These are phyloP conservation scores for Solanum chacoense DNA, from an alignment of 305 asterid species.

Conservation along the genomic window DNA sequence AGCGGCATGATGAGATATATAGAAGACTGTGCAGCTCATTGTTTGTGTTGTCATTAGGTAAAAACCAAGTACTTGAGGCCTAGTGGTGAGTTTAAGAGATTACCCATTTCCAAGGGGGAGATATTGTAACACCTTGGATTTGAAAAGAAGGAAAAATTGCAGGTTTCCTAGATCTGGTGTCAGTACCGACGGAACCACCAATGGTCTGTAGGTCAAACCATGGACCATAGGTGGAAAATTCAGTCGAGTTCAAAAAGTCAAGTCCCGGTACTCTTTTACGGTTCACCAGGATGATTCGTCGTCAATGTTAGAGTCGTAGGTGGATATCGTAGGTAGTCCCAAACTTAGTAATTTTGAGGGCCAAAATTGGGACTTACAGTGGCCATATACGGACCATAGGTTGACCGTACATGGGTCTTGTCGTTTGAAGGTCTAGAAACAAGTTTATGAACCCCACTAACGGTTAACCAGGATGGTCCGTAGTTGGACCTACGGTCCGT, in stretches of 20 bases:
- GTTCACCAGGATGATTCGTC: neutral
- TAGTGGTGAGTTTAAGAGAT: neutral
- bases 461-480: neutral
- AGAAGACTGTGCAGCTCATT: neutral
- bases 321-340: neutral
- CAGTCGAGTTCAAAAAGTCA: too few species aligned
- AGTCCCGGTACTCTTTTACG: neutral
- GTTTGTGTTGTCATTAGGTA: neutral
- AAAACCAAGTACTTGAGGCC: neutral
- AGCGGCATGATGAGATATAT: neutral
- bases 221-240: neutral
- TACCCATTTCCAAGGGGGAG: neutral
- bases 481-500: neutral
- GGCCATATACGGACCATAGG: neutral
- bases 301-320: neutral
- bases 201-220: neutral
- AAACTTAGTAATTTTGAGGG: neutral
- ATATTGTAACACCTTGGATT: neutral
- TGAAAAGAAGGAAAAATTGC: neutral
- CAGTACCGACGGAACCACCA: neutral
- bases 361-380: neutral
- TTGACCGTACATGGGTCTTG: neutral
- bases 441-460: neutral
- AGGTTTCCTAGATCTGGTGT: neutral
- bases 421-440: neutral